Conservation (phyloP, 169 alveolate species). For the Eimeria brunetti region DNA sequence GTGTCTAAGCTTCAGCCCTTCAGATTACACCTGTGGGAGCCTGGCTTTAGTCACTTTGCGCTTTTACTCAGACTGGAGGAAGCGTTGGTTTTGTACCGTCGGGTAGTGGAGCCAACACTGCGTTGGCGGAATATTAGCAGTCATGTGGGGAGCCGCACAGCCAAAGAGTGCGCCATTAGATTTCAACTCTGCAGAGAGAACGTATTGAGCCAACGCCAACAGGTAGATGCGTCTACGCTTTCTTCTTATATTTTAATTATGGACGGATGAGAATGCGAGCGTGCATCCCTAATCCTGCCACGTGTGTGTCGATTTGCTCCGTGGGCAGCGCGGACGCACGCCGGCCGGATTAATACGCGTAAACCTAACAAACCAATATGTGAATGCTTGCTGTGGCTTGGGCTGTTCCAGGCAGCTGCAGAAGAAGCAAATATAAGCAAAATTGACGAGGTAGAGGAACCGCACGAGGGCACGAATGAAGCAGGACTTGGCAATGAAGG, state of each 20-base stretch:
- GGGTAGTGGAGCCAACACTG: constrained; percentile 65
- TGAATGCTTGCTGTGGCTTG: neutral
- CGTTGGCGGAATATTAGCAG: constrained; percentile 79
- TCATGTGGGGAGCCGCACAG: constrained; percentile 76
- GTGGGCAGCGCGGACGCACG: neutral
- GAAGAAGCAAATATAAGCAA: neutral
- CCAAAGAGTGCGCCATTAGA: constrained; percentile 78
- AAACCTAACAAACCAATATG: neutral
- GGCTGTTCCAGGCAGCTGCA: constrained; percentile 2
- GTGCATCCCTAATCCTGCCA: neutral
- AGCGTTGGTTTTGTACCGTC: constrained; percentile 78
- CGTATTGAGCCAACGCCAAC: constrained; percentile 29
- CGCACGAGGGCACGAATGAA: neutral
- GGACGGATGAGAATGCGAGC: neutral
- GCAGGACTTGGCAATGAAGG: neutral
- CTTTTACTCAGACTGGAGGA: constrained; percentile 76
- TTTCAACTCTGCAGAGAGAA: constrained; percentile 71
- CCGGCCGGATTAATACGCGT: neutral
- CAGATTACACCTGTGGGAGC: neutral
- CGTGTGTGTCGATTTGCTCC: neutral
- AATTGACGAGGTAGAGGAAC: neutral
- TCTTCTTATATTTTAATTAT: neutral
- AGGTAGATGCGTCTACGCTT: neutral
- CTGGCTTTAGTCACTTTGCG: neutral
- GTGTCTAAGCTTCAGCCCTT: neutral